Conservation (phyloP, 129 eudicot genomes). For the Arctium minus region DNA sequence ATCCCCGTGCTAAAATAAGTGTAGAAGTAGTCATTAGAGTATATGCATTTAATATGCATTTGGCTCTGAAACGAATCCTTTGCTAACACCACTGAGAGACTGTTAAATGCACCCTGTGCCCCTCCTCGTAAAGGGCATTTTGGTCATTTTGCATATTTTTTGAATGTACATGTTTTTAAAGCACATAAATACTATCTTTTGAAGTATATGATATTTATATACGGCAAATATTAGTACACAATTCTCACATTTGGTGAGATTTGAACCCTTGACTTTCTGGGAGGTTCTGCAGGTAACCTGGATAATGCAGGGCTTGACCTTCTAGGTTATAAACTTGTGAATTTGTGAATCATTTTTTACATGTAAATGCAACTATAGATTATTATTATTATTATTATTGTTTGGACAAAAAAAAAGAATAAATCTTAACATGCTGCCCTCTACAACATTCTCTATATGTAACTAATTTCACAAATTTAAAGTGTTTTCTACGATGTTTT, state of each 20-base stretch:
- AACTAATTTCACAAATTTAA: conserved; percentile 20
- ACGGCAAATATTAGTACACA: no score
- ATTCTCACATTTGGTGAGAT: no score
- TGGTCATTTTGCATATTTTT: not conserved
- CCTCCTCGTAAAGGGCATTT: not conserved
- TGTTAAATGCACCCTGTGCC: not conserved
- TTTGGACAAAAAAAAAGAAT: conserved; percentile 20
- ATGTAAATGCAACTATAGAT: not conserved
- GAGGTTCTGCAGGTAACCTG: no score
- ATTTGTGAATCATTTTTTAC: conserved; percentile 19
- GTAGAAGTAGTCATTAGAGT: no score
- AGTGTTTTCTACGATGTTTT: conserved; percentile 13
- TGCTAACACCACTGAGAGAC: not conserved
- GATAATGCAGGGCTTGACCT: no score
- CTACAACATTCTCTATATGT: conserved; percentile 27
- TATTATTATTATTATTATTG: not conserved
- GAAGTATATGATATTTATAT: no score
- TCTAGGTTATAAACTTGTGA: not conserved
- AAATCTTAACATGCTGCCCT: conserved; percentile 14
- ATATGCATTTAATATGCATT: no score
- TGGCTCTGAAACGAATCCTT: no score
- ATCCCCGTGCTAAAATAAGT: not conserved
- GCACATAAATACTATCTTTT: not conserved
- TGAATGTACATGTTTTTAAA: not conserved
- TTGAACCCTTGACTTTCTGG: no score